Evolutionary conservation across 768 basidiomycete genomes (phyloP).

Genomic region (Leccinum rimulosum): DNA sequence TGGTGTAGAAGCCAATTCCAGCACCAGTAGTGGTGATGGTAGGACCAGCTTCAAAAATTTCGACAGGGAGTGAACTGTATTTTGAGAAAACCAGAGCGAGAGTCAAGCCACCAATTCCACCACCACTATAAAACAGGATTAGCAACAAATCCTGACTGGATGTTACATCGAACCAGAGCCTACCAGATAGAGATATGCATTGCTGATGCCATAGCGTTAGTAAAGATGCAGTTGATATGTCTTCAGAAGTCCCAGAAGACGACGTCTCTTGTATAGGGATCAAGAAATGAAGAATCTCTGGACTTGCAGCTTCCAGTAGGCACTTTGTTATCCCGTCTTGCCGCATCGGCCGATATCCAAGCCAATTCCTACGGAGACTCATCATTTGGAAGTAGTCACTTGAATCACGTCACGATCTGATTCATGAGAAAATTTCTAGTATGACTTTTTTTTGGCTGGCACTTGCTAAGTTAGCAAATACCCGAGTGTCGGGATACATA

Average conservation of each 20-base stretch:
- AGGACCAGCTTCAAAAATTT: slow-evolving; percentile 42
- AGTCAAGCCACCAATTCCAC: slow-evolving; percentile 37
- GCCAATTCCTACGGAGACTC: neutral
- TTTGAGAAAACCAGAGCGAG: slow-evolving; percentile 32
- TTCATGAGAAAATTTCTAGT: neutral
- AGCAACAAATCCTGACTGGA: neutral
- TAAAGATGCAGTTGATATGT: neutral
- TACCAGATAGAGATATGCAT: slow-evolving; percentile 22
- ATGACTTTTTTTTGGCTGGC: neutral
- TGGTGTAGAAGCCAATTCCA: slow-evolving; percentile 47
- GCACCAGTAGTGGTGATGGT: slow-evolving; percentile 41
- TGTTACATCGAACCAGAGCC: neutral
- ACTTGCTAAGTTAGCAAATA: neutral
- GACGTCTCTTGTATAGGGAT: neutral
- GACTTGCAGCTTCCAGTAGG: neutral
- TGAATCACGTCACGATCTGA: neutral
- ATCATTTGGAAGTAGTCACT: neutral
- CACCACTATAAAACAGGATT: slow-evolving; percentile 31
- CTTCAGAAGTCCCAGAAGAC: neutral
- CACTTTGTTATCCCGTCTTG: neutral
- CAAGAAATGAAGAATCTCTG: neutral
- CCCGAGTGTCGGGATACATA: neutral
- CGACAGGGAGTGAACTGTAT: slow-evolving; percentile 29
- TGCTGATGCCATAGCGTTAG: slow-evolving; percentile 5
- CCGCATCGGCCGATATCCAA: neutral